Percentiles rank a stretch among this genome's conserved stretches.
These are phyloP conservation scores for Suillus clintonianus DNA, from an alignment of 768 basidiomycete species.

Conservation along the genomic window DNA sequence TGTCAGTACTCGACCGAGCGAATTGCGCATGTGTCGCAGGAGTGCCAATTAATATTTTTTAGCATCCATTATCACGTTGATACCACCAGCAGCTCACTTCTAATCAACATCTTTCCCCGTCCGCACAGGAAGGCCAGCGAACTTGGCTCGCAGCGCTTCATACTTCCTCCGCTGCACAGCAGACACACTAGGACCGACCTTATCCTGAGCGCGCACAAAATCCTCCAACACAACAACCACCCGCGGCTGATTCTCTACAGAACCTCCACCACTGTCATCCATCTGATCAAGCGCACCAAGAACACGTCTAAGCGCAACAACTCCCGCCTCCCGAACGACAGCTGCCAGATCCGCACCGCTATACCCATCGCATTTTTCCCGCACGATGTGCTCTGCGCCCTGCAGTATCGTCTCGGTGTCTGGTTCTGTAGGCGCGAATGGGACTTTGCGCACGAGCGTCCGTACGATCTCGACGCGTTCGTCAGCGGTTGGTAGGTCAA, in stretches of 20 bases:
- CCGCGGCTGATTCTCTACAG: constrained; percentile 18
- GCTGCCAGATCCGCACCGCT: constrained; percentile 92
- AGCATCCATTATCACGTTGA: neutral
- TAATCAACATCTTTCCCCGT: constrained; percentile 35
- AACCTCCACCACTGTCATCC: constrained; percentile 31
- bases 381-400: constrained; percentile 49
- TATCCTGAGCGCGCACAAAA: constrained; percentile 73
- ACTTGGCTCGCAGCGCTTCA: constrained; percentile 75
- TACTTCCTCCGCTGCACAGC: constrained; percentile 80
- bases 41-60: neutral
- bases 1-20: neutral
- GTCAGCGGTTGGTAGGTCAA: constrained; percentile 73
- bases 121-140: constrained; percentile 74
- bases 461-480: constrained; percentile 86
- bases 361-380: constrained; percentile 76
- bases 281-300: constrained; percentile 69
- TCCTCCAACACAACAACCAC: constrained; percentile 63
- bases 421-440: constrained; percentile 47
- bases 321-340: constrained; percentile 87
- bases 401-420: constrained; percentile 17
- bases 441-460: constrained; percentile 73
- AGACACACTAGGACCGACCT: constrained; percentile 87
- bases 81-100: neutral
- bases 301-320: constrained; percentile 71
- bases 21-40: neutral